A percentile compares a stretch with the other conserved stretches of the same genome.
Evolutionary conservation across 768 basidiomycete genomes (phyloP).

Genomic region (Calocybe gangraenosa): DNA sequence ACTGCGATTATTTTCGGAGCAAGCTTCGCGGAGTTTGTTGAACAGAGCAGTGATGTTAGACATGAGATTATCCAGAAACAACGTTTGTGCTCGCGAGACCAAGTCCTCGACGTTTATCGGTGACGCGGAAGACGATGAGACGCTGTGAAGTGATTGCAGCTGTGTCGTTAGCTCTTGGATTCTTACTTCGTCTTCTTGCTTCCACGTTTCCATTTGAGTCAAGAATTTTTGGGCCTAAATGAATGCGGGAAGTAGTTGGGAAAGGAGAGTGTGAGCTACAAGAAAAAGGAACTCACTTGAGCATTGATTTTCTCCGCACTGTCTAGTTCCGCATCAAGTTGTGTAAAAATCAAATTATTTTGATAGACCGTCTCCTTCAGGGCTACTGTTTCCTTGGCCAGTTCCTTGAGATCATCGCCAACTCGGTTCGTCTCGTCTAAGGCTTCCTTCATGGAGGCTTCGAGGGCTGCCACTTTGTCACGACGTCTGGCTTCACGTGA

Average conservation of each 20-base stretch:
- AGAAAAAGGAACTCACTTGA: not conserved
- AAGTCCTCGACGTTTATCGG: constrained; percentile 17
- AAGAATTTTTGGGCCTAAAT: not conserved
- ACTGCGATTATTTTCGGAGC: constrained; percentile 18
- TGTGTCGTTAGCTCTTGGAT: constrained; percentile 22
- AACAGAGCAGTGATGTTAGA: constrained; percentile 22
- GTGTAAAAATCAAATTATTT: not conserved
- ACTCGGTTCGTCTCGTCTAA: constrained; percentile 2
- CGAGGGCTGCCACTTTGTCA: not conserved
- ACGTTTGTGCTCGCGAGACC: constrained; percentile 12
- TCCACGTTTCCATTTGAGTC: constrained; percentile 16
- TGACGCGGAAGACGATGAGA: constrained; percentile 12
- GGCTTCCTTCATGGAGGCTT: not conserved
- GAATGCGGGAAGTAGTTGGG: not conserved
- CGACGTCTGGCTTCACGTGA: constrained; percentile 4
- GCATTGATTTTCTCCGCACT: not conserved
- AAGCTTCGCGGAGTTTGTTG: constrained; percentile 19
- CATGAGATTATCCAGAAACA: constrained; percentile 17
- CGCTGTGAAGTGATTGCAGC: constrained; percentile 19
- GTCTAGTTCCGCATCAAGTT: constrained; percentile 7
- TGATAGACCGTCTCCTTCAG: not conserved
- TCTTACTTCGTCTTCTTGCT: constrained; percentile 15
- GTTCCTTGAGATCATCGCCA: constrained; percentile 3
- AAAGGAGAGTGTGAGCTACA: not conserved
- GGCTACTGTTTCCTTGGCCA: not conserved